phyloP scores from a whole-genome alignment of 129 eudicot genomes.

The Chrysanthemum seticuspe region DNA sequence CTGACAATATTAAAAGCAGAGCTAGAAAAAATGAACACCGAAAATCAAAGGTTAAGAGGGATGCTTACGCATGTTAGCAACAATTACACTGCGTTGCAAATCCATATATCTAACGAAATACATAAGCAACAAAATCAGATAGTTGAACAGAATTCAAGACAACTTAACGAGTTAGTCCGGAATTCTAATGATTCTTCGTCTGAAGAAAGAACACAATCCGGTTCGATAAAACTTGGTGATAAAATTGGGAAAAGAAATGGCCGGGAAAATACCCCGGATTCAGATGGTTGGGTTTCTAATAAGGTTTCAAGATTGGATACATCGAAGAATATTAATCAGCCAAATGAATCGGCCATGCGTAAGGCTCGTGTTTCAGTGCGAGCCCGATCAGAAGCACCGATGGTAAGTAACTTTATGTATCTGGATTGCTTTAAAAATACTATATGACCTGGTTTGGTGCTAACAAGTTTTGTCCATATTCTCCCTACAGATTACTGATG shows the following conservation, averaged over 20 bases:
- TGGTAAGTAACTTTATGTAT: constrained; percentile 42
- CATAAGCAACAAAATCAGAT: constrained; percentile 57
- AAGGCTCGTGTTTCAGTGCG: constrained; percentile 92
- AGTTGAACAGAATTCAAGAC: constrained; percentile 39
- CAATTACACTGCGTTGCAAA: constrained; percentile 58
- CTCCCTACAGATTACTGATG: constrained; percentile 54
- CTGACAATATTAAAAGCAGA: constrained; percentile 58
- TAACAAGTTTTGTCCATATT: not conserved
- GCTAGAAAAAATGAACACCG: constrained; percentile 59
- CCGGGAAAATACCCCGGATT: constrained; percentile 63
- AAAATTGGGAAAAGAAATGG: constrained; percentile 32
- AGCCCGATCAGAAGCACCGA: constrained; percentile 90
- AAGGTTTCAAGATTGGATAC: constrained; percentile 50
- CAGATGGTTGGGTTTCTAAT: constrained; percentile 65
- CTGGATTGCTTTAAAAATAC: not conserved
- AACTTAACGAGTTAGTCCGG: constrained; percentile 48
- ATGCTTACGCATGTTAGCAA: constrained; percentile 66
- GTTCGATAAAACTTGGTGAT: constrained; percentile 39
- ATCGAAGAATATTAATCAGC: constrained; percentile 38
- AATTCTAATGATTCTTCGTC: constrained; percentile 46
- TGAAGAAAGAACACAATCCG: constrained; percentile 62
- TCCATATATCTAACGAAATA: constrained; percentile 53
- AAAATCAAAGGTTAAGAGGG: constrained; percentile 68
- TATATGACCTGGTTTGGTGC: not conserved
- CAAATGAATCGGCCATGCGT: constrained; percentile 75